Conservation (phyloP, 139 green algal genomes). For the Micromonas pusilla region DNA sequence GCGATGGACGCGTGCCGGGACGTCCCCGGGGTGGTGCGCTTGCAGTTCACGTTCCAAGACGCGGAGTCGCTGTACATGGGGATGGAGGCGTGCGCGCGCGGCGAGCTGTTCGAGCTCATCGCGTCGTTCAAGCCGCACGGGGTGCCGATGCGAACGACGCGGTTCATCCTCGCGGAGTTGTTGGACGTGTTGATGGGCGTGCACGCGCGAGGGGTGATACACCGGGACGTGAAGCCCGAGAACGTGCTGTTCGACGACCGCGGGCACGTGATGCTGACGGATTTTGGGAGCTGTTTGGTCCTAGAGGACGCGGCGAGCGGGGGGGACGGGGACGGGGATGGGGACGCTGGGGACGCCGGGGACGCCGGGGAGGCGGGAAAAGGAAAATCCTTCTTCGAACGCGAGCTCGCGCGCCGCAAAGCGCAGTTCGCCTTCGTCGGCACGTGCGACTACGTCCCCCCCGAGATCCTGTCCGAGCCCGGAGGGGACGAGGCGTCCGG, state of each 20-base stretch:
- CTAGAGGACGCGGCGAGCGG: not conserved
- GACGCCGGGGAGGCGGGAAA: not conserved
- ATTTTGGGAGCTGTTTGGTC: constrained; percentile 20
- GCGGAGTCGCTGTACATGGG: constrained; percentile 29
- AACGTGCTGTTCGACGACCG: constrained; percentile 25
- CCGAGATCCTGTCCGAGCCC: constrained; percentile 3
- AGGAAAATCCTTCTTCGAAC: too few species aligned
- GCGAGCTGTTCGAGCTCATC: constrained; percentile 33
- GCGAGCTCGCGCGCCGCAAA: not conserved
- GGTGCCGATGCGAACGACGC: too few species aligned
- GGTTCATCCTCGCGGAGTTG: not conserved
- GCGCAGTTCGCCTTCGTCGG: constrained; percentile 5
- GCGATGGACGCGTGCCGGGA: not conserved
- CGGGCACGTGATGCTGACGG: constrained; percentile 15
- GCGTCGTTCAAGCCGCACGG: not conserved
- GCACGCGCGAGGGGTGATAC: constrained; percentile 20
- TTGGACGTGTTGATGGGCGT: constrained; percentile 21
- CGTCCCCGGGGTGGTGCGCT: not conserved
- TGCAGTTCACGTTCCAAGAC: constrained; percentile 38
- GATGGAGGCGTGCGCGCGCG: constrained; percentile 27
- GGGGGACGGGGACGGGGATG: not conserved
- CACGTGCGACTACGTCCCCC: constrained; percentile 6
- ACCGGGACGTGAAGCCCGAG: constrained; percentile 35
- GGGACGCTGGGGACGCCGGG: not conserved
- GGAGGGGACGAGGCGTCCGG: not conserved